phyloP scores from a whole-genome alignment of 225 moss, liverwort and hornwort species.

The Physcomitrellopsis africana region DNA sequence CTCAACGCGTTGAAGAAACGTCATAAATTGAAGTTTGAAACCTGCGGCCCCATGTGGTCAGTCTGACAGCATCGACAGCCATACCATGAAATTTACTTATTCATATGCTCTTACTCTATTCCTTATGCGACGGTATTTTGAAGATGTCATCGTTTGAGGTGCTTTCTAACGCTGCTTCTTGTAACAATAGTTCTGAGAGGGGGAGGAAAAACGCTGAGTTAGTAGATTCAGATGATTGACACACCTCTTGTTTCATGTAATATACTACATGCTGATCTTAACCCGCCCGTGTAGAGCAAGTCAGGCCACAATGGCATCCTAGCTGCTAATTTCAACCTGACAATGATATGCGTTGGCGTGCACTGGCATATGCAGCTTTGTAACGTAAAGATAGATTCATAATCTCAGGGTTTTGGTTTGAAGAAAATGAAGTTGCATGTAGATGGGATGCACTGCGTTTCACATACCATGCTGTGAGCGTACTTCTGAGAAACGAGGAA shows the following conservation, averaged over 20 bases:
- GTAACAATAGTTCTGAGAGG: slow-evolving; percentile 20
- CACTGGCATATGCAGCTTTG: slow-evolving; percentile 18
- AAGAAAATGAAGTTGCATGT: slow-evolving; percentile 12
- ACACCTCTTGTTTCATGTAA: slow-evolving; percentile 9
- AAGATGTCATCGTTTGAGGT: slow-evolving; percentile 10
- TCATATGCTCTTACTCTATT: not conserved
- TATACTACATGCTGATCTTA: not conserved
- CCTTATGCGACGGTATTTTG: not conserved
- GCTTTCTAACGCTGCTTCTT: not conserved
- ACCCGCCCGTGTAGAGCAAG: not conserved
- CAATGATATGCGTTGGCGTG: not conserved
- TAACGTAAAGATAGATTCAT: slow-evolving; percentile 3
- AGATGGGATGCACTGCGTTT: not conserved
- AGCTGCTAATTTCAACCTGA: not conserved
- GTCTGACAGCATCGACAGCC: not conserved
- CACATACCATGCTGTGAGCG: slow-evolving; percentile 2
- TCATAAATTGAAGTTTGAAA: not conserved
- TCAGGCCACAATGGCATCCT: not conserved
- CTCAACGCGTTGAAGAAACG: not conserved
- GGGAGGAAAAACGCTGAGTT: not conserved
- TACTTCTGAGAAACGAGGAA: not conserved
- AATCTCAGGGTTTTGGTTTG: slow-evolving; percentile 2
- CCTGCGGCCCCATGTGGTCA: not conserved
- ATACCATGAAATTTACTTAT: not conserved
- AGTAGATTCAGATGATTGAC: not conserved